Evolutionary conservation across 805 yeast species (phyloP).

Genomic region (Candida khao-thaluensis): DNA sequence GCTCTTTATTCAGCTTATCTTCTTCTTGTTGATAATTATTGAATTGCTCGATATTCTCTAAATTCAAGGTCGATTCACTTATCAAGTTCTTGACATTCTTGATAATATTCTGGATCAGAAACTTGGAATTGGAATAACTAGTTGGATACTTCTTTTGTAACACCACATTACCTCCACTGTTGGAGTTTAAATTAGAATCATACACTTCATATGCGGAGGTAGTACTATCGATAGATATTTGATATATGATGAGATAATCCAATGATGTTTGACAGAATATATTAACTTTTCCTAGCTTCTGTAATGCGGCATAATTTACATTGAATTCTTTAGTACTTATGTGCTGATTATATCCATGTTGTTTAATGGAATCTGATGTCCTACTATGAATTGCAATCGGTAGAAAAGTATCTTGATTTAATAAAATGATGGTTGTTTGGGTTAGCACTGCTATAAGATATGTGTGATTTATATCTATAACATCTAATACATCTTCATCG

Average conservation of each 20-base stretch:
- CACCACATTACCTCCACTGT: constrained; percentile 7
- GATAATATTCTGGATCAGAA: constrained; percentile 35
- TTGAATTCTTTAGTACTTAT: constrained; percentile 39
- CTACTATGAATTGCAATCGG: constrained; percentile 51
- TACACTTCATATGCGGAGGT: constrained; percentile 33
- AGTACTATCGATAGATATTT: constrained; percentile 28
- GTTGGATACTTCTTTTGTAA: constrained; percentile 38
- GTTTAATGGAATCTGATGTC: constrained; percentile 40
- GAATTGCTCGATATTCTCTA: constrained; percentile 38
- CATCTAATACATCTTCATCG: constrained; percentile 19
- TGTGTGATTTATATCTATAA: constrained; percentile 27
- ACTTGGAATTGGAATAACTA: constrained; percentile 23
- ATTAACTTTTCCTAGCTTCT: constrained; percentile 22
- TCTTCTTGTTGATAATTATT: constrained; percentile 31
- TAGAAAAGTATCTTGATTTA: constrained; percentile 31
- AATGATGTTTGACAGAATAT: constrained; percentile 42
- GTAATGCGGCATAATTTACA: constrained; percentile 35
- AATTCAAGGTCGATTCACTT: constrained; percentile 15
- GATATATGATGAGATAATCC: constrained; percentile 44
- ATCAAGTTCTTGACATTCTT: constrained; percentile 25
- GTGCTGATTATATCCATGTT: constrained; percentile 46
- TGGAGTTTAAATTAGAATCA: constrained; percentile 21
- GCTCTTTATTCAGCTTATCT: constrained; percentile 24
- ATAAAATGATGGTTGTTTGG: constrained; percentile 23
- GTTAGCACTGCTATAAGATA: constrained; percentile 32